Base-by-base conservation (phyloP, 2,329 filamentous ascomycete species). In the Botryotinia convoluta region DNA sequence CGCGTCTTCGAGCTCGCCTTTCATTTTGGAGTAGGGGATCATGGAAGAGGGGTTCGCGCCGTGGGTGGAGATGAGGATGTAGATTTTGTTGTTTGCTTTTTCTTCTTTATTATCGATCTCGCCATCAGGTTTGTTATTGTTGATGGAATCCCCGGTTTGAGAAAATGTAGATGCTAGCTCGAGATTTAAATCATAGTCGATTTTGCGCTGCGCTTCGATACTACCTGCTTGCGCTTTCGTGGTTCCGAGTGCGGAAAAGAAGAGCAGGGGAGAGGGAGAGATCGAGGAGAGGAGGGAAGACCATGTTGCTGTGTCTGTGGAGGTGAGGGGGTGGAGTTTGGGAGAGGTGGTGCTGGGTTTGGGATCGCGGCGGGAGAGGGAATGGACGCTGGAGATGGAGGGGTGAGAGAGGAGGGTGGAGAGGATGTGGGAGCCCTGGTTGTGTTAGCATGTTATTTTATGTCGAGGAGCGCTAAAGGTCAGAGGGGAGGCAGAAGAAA, bases 131-230 rank as follows among this genome's bases (percentile, higher is more conserved):
- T 4, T 35, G 35, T 35, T 35, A 6, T 35, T 35, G 4, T 35
- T 6, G 35, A 6, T 4, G 20, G 9, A 32, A 22, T 60, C 44
- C 4, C 10, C 48, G 6, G 3, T 6, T 2, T 32, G 39, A 5
- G 29, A 14, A 22, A 51, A 51, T 0, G 44, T 51, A 74, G 88
- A 87, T 5, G 93, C 94, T 37, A 97, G 86, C 76, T 91, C 90
- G 67, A 97, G 82, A 82, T 97, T 97, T 62, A 97, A 86, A 80
- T 96, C 94, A 80, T 94, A 89, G 84, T 98, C 95, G 76, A 98
- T 93, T 80, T 93, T 92, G 84, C 93, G 92, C 83, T 98, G 95
- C 75, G 91, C 90, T 42, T 90, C 91, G 76, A 97, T 84, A 73
- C 92, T 86, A 75, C 95, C 95, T 0, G 94, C 94, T 20, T 87